phyloP scores from a whole-genome alignment of 1,284 basidiomycete genomes.

The Volvariella surrecta region DNA sequence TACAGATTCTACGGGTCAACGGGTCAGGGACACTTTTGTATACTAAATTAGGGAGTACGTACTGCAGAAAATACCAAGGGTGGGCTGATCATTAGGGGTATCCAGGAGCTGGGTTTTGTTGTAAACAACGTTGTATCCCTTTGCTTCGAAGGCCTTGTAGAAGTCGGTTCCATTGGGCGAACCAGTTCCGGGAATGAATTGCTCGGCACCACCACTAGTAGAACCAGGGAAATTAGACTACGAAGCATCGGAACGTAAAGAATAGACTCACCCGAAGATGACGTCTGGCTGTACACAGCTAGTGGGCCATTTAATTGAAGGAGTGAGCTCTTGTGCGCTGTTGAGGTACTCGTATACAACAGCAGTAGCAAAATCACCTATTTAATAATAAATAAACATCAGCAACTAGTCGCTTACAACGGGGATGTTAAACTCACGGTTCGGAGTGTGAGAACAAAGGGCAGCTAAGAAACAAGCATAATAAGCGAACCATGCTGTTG shows the following conservation, averaged over 20 bases:
- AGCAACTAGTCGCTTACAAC: slow-evolving; percentile 24
- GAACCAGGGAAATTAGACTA: neutral
- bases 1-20: slow-evolving; percentile 15
- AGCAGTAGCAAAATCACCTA: slow-evolving; percentile 17
- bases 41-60: slow-evolving; percentile 11
- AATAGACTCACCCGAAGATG: slow-evolving; percentile 25
- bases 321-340: slow-evolving; percentile 22
- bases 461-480: slow-evolving; percentile 17
- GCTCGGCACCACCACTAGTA: slow-evolving; percentile 32
- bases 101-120: slow-evolving; percentile 24
- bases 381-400: slow-evolving; percentile 14
- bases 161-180: slow-evolving; percentile 29
- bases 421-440: slow-evolving; percentile 22
- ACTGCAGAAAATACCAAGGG: slow-evolving; percentile 32
- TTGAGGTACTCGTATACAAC: slow-evolving; percentile 29
- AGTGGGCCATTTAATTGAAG: slow-evolving; percentile 28
- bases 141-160: slow-evolving; percentile 27
- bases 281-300: slow-evolving; percentile 31
- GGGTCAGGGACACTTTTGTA: no score
- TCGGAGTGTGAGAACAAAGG: slow-evolving; percentile 29
- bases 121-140: slow-evolving; percentile 31
- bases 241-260: neutral
- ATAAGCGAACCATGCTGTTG: no score
- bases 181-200: slow-evolving; percentile 26
- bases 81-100: slow-evolving; percentile 23